phyloP scores from a whole-genome alignment of 352 stramenopile species.

The Elongisporangium anandrum region DNA sequence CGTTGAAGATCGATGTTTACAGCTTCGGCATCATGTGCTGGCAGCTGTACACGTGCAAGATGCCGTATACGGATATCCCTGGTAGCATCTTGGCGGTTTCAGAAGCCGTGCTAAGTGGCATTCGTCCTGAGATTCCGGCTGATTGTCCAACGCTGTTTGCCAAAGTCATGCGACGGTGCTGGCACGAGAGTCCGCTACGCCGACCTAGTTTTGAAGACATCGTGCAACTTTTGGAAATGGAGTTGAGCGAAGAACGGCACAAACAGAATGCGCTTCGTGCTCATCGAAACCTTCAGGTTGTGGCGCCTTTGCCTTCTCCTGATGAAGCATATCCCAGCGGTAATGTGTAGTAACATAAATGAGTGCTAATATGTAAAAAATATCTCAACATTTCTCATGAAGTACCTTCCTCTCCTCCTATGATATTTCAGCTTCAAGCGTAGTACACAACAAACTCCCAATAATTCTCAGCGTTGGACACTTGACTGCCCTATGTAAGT shows the following conservation, averaged over 20 bases:
- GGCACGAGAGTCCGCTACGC: conserved; percentile 65
- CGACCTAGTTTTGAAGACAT: conserved; percentile 76
- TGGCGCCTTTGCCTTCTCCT: background rate
- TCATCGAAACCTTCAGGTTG: background rate
- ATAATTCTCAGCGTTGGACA: too few relatives aligned
- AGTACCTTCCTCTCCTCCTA: too few relatives aligned
- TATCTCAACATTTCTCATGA: background rate
- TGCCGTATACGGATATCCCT: conserved; percentile 74
- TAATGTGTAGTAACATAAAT: background rate
- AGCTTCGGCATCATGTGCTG: conserved; percentile 85
- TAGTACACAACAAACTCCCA: too few relatives aligned
- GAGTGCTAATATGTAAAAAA: background rate
- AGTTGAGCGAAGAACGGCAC: conserved; percentile 48
- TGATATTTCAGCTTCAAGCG: too few relatives aligned
- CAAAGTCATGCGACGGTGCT: conserved; percentile 82
- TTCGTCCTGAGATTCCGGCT: conserved; percentile 54
- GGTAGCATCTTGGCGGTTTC: conserved; percentile 66
- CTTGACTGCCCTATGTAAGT: too few relatives aligned
- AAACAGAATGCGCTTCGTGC: conserved; percentile 12
- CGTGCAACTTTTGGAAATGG: conserved; percentile 69
- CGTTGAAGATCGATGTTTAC: conserved; percentile 82
- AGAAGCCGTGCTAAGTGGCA: conserved; percentile 64
- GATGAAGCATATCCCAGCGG: background rate
- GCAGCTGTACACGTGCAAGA: conserved; percentile 71
- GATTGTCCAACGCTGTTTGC: conserved; percentile 61